A percentile compares a stretch with the other conserved stretches of the same genome.
phyloP scores from a whole-genome alignment of 1,139 yeast genomes.

The Debaryomycetaceae sp. region DNA sequence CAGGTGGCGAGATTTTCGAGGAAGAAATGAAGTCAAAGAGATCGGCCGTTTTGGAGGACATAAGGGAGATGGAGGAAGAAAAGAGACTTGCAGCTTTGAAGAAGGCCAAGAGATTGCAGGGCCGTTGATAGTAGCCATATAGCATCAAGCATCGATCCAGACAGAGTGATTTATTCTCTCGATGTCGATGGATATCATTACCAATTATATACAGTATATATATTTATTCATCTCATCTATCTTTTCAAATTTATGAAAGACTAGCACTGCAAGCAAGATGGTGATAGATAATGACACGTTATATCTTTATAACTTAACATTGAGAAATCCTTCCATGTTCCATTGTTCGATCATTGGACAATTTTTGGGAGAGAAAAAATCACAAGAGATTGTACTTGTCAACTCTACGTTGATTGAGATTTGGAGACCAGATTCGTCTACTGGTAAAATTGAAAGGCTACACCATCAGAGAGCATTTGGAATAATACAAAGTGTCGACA shows the following conservation, averaged over 20 bases:
- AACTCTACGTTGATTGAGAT: constrained; percentile 53
- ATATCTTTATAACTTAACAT: constrained; percentile 64
- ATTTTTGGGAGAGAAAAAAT: constrained; percentile 52
- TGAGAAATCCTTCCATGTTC: constrained; percentile 54
- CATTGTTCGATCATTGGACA: constrained; percentile 60
- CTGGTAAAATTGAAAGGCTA: constrained; percentile 51
- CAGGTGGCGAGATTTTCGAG: constrained; percentile 79
- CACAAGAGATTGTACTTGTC: constrained; percentile 66
- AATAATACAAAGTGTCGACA: constrained; percentile 50
- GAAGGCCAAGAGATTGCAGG: constrained; percentile 14
- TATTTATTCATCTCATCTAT: background rate
- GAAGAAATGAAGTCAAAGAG: constrained; percentile 71
- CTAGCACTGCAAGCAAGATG: constrained; percentile 2
- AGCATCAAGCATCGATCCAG: background rate
- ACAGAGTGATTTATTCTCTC: background rate
- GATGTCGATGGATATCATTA: background rate
- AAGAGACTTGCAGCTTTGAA: constrained; percentile 39
- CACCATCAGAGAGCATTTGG: constrained; percentile 54
- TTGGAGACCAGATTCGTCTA: constrained; percentile 47
- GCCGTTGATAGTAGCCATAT: background rate
- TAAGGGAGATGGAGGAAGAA: constrained; percentile 57
- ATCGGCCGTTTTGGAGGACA: constrained; percentile 63
- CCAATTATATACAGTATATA: constrained; percentile 1
- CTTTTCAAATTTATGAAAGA: background rate
- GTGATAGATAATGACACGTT: constrained; percentile 32